Base-by-base conservation (phyloP, 2,329 filamentous ascomycete species). In the Chaetomium strumarium region DNA sequence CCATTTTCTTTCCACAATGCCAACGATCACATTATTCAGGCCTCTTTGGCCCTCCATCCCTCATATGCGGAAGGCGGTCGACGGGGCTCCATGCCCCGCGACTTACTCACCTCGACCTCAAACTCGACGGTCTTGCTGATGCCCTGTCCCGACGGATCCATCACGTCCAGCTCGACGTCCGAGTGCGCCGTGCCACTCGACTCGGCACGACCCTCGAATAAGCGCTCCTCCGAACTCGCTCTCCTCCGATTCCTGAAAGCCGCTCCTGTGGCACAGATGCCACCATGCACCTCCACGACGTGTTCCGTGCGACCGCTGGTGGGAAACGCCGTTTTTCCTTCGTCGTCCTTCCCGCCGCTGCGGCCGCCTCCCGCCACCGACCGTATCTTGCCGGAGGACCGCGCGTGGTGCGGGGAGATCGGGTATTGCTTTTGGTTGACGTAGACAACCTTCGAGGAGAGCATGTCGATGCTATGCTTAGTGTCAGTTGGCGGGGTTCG, bases 361-460 rank as follows among this genome's bases (percentile, higher is more conserved):
- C 4, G 24, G 24, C 24, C 24, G 24, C 24, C 24, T 4, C 24
- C 24, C 24, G 7, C 7, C 4, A 7, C 24, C 24, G 24, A 24
- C 24, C 24, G 24, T 24, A 4, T 24, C 24, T 24, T 24, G 24
- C 24, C 24, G 24, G 4, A 24, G 4, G 24, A 24, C 4, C 24
- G 24, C 4, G 24, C 24, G 4, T 24, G 24, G 4, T 24, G 24
- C 4, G 24, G 16, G 24, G 47, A 50, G n/a, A 51, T 7, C 11
- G 34, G 24, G 16, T 43, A 44, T 0, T 44, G 30, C 17, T 7
- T 4, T 24, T 40, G 33, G 37, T 19, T 48, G 20, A 10, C 31
- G 20, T 46, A 24, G 29, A 51, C 42, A 14, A 51, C 17, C 16
- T 46, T 51, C 42, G 49, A 46, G 17, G 49, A 51, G 2, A 51